Evolutionary conservation across 129 eudicot species (phyloP).

Genomic region (Artemisia argyi): DNA sequence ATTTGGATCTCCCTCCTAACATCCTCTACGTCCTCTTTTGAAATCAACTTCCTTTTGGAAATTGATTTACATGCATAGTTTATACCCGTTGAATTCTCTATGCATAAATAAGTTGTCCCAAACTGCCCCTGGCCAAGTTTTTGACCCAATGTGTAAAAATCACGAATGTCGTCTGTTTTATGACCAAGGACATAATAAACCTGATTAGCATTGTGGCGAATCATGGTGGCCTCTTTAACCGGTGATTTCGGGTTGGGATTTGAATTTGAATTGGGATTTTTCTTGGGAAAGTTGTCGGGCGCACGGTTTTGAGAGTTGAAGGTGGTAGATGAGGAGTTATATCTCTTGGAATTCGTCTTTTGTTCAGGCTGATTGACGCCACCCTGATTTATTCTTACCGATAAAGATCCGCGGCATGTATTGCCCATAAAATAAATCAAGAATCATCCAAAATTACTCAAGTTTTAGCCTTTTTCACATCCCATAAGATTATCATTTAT

Average conservation of each 20-base stretch:
- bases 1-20: slow-evolving; percentile 97
- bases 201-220: slow-evolving; percentile 47
- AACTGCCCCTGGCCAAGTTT: slow-evolving; percentile 91
- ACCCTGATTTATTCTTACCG: slow-evolving; percentile 58
- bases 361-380: slow-evolving; percentile 62
- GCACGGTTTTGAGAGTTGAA: slow-evolving; percentile 37
- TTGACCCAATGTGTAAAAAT: slow-evolving; percentile 71
- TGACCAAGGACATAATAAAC: slow-evolving; percentile 76
- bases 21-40: slow-evolving; percentile 88
- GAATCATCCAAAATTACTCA: slow-evolving; percentile 16
- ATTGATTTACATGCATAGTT: slow-evolving; percentile 90
- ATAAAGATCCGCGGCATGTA: slow-evolving; percentile 88
- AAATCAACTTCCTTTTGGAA: slow-evolving; percentile 77
- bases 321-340: slow-evolving; percentile 42
- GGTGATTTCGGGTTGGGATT: slow-evolving; percentile 11
- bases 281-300: slow-evolving; percentile 42
- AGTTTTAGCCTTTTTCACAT: slow-evolving; percentile 30
- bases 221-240: slow-evolving; percentile 54
- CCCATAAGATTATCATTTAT: slow-evolving; percentile 26
- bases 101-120: slow-evolving; percentile 77
- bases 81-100: slow-evolving; percentile 54
- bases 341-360: slow-evolving; percentile 41
- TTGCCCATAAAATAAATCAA: slow-evolving; percentile 91
- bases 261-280: slow-evolving; percentile 11
- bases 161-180: slow-evolving; percentile 75